A percentile compares a stretch with the other conserved stretches of the same genome.
phyloP scores from a whole-genome alignment of 805 yeast genomes.

The Hanseniaspora pseudoguilliermondii region DNA sequence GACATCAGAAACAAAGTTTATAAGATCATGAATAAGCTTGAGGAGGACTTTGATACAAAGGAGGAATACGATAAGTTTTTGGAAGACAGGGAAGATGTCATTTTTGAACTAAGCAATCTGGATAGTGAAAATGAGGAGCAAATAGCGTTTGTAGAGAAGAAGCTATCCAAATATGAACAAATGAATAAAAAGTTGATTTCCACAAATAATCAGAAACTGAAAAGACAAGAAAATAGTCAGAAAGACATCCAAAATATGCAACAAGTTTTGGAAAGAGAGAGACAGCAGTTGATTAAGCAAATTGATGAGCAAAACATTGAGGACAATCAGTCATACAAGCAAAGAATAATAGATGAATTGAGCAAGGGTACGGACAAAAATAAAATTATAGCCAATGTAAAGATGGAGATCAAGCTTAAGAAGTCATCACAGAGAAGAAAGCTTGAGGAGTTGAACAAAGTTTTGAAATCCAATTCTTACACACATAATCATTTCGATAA shows the following conservation, averaged over 20 bases:
- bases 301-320: constrained; percentile 44
- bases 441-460: constrained; percentile 30
- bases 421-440: constrained; percentile 53
- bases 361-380: constrained; percentile 34
- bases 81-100: constrained; percentile 69
- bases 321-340: constrained; percentile 31
- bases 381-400: constrained; percentile 40
- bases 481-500: constrained; percentile 22
- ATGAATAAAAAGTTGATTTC: constrained; percentile 63
- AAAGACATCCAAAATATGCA: constrained; percentile 46
- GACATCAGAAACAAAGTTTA: constrained; percentile 73
- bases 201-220: constrained; percentile 63
- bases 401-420: constrained; percentile 40
- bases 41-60: constrained; percentile 52
- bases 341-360: constrained; percentile 43
- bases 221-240: constrained; percentile 48
- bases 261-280: constrained; percentile 43
- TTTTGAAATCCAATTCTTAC: constrained; percentile 28
- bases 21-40: constrained; percentile 66
- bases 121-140: constrained; percentile 46
- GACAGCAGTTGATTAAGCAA: constrained; percentile 33
- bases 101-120: constrained; percentile 44
- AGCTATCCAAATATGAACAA: constrained; percentile 54
- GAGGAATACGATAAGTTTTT: constrained; percentile 61
- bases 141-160: constrained; percentile 53